Conservation (phyloP, 2,329 filamentous ascomycete species). For the Cladosporium cucumerinum region DNA sequence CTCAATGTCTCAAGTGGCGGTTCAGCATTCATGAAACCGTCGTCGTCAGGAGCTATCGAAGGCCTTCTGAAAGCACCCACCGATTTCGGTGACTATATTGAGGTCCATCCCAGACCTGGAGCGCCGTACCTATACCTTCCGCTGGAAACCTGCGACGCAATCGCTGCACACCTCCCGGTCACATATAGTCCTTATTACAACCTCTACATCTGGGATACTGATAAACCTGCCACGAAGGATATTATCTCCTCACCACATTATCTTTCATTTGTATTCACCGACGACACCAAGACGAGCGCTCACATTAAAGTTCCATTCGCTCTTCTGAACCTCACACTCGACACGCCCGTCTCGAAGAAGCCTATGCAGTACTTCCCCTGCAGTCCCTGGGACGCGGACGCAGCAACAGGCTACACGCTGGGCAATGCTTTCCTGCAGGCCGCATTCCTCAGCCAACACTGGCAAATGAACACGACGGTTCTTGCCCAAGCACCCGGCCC, state of each 20-base stretch:
- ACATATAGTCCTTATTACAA: conserved; percentile 22
- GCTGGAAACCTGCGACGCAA: conserved; percentile 27
- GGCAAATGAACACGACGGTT: conserved; percentile 20
- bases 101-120: conserved; percentile 23
- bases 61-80: conserved; percentile 9
- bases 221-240: conserved; percentile 32
- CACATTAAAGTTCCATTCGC: conserved; percentile 43
- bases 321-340: conserved; percentile 39
- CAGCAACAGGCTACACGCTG: conserved; percentile 34
- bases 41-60: conserved; percentile 22
- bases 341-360: conserved; percentile 35
- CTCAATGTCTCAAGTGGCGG: conserved; percentile 42
- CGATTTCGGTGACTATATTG: neutral
- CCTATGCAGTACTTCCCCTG: conserved; percentile 46
- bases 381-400: conserved; percentile 28
- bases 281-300: conserved; percentile 24
- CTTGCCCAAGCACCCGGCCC: conserved; percentile 15
- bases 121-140: conserved; percentile 32
- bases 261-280: conserved; percentile 42
- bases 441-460: conserved; percentile 46
- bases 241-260: conserved; percentile 43
- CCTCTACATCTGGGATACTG: conserved; percentile 33
- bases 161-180: conserved; percentile 31
- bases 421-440: conserved; percentile 49
- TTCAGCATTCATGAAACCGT: conserved; percentile 36